Base-by-base conservation (phyloP, 2,329 filamentous ascomycete genomes). In the Akanthomyces muscarius region DNA sequence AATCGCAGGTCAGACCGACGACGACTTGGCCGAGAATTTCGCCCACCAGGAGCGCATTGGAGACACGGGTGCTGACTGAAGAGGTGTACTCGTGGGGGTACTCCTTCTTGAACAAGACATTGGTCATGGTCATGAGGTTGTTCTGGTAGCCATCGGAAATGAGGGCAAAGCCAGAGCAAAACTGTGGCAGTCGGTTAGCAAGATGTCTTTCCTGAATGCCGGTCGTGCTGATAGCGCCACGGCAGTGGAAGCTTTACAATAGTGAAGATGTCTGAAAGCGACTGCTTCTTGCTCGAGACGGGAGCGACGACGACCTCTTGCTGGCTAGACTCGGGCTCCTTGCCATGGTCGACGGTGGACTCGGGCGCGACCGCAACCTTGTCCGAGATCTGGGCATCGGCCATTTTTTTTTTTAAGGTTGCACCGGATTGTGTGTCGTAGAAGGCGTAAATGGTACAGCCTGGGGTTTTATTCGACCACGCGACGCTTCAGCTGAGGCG, bases 1-100 rank as follows among this genome's bases (percentile, higher is more conserved):
- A 80, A 66, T 82, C 80, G 65, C 78, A 81, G 6, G 77, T 80
- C 21, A 81, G 61, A 7, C 77, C 77, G 23, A 78, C 70, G 5
- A 71, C 67, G 3, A 79, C 64, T 64, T 78, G 75, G 23, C 78
- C 78, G 21, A 79, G 66, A n/a, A 80, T 76, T 42, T 77, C 75
- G 18, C 78, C 77, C 13, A 79, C 72, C 0, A 79, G 68, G 5
- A 80, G 69, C 13, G 77, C 69, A 63, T 78, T 78, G 21, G 74
- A 77, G 5, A 78, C 74, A 25, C 74, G 75, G 1, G 77, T 78
- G 67, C 73, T 78, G 56, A 78, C 72, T 0, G 67, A 57, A 0
- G 74, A 68, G 1, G 73, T 76, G 61, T 77, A 77, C 45, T 76
- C 68, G 13, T 68, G 64, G 2, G 72, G 69, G 60, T 76, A 77